Evolutionary conservation across 352 stramenopile genomes (phyloP).

Genomic region (Phytophthora tentaculata): DNA sequence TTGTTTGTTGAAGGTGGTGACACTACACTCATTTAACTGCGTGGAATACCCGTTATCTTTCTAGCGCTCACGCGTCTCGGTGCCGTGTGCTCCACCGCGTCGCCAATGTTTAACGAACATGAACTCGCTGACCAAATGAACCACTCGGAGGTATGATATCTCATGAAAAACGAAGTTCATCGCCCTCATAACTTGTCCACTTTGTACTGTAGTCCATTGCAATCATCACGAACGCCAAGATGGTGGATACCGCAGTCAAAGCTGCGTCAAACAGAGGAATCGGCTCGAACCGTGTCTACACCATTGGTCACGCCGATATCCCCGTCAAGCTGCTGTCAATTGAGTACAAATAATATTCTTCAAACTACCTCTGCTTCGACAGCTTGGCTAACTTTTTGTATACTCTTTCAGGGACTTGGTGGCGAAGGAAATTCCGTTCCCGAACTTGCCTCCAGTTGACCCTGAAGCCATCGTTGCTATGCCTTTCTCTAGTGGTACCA

Average conservation of each 20-base stretch:
- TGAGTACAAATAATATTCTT: conserved; percentile 32
- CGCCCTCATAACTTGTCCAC: conserved; percentile 4
- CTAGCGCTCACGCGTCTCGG: conserved; percentile 51
- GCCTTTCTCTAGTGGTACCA: conserved; percentile 94
- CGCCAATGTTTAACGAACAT: conserved; percentile 44
- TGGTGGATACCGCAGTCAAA: conserved; percentile 35
- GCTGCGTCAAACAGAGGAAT: conserved; percentile 30
- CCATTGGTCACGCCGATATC: conserved; percentile 28
- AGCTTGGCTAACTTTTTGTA: not conserved
- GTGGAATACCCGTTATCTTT: conserved; percentile 66
- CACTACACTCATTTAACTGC: conserved; percentile 63
- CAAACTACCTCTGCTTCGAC: not conserved
- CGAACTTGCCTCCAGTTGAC: conserved; percentile 29
- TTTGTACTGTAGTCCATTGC: conserved; percentile 25
- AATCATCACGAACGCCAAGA: conserved; percentile 43
- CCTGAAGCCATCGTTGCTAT: conserved; percentile 47
- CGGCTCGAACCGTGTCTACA: conserved; percentile 32
- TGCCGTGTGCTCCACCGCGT: conserved; percentile 50
- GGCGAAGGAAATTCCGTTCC: conserved; percentile 31
- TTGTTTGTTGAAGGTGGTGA: conserved; percentile 37
- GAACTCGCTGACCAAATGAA: conserved; percentile 49
- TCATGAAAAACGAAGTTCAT: not conserved
- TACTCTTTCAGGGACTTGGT: conserved; percentile 34
- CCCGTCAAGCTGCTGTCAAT: conserved; percentile 30
- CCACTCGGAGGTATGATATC: conserved; percentile 34